phyloP scores from a whole-genome alignment of 768 basidiomycete genomes.

The Tulasnella sp. region DNA sequence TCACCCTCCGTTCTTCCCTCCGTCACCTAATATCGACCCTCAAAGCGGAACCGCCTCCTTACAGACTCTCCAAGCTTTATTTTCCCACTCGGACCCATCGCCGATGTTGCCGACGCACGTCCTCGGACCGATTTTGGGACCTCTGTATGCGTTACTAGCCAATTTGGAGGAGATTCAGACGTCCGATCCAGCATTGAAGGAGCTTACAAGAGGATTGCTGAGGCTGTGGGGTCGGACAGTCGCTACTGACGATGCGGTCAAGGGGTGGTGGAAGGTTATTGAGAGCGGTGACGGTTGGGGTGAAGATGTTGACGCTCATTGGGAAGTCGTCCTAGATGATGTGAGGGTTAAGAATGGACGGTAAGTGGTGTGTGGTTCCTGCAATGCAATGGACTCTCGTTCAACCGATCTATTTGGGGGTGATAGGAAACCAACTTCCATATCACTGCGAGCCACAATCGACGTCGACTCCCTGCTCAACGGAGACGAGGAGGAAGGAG shows the following conservation, averaged over 20 bases:
- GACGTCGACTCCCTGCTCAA: conserved; percentile 25
- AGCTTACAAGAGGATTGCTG: conserved; percentile 52
- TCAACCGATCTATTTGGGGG: neutral
- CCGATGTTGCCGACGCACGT: conserved; percentile 55
- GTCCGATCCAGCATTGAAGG: conserved; percentile 56
- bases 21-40: conserved; percentile 14
- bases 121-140: conserved; percentile 58
- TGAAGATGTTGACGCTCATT: conserved; percentile 41
- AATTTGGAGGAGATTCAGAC: conserved; percentile 48
- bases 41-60: conserved; percentile 32
- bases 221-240: conserved; percentile 70
- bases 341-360: conserved; percentile 35
- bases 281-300: conserved; percentile 27
- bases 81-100: conserved; percentile 73
- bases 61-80: conserved; percentile 48
- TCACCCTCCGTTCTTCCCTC: conserved; percentile 30
- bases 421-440: neutral
- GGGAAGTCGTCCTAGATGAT: conserved; percentile 52
- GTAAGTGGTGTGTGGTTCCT: conserved; percentile 35
- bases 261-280: conserved; percentile 54
- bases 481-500: conserved; percentile 38
- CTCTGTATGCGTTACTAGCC: conserved; percentile 56
- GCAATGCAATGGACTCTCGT: neutral
- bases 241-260: conserved; percentile 43
- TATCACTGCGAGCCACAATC: conserved; percentile 21